These are phyloP conservation scores for Pseudopyrenochaeta lycopersici DNA, from an alignment of 2,329 filamentous ascomycete species.

Conservation along the genomic window DNA sequence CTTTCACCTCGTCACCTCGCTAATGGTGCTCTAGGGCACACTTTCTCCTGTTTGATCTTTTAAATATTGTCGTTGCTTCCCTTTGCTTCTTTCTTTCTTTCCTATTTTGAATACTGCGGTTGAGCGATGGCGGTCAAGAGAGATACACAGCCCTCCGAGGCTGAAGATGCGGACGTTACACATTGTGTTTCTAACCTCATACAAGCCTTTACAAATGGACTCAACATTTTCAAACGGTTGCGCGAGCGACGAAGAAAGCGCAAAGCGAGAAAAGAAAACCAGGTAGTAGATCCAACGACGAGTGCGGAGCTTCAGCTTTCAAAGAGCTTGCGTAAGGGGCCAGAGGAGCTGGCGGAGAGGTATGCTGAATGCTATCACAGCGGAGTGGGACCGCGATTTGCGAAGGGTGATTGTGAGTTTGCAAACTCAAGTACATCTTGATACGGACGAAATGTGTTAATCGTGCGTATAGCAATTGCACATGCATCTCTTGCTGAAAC, in stretches of 20 bases:
- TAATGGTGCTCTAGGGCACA: slow-evolving; percentile 29
- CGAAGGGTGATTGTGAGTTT: slow-evolving; percentile 55
- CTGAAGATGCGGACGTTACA: slow-evolving; percentile 38
- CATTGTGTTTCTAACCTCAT: slow-evolving; percentile 53
- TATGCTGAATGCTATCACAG: slow-evolving; percentile 51
- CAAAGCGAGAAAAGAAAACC: slow-evolving; percentile 36
- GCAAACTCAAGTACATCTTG: neutral
- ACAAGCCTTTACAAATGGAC: slow-evolving; percentile 55
- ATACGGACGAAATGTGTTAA: neutral
- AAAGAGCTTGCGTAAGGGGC: slow-evolving; percentile 52
- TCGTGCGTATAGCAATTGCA: slow-evolving; percentile 49
- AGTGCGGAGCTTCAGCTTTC: slow-evolving; percentile 51
- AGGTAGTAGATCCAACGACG: slow-evolving; percentile 25
- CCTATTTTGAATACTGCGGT: slow-evolving; percentile 12
- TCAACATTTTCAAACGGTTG: slow-evolving; percentile 56
- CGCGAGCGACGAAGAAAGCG: slow-evolving; percentile 44
- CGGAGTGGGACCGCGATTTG: slow-evolving; percentile 50
- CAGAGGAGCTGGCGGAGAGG: slow-evolving; percentile 53
- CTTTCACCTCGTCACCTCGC: slow-evolving; percentile 25
- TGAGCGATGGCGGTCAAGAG: slow-evolving; percentile 35
- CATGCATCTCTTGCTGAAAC: slow-evolving; percentile 57
- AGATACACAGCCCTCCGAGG: slow-evolving; percentile 24
- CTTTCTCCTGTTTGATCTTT: slow-evolving; percentile 23
- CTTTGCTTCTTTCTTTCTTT: slow-evolving; percentile 6
- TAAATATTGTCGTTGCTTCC: slow-evolving; percentile 18